Evolutionary conservation across 345 rosid species (phyloP).

Genomic region (Eucalyptus erythrocorys): DNA sequence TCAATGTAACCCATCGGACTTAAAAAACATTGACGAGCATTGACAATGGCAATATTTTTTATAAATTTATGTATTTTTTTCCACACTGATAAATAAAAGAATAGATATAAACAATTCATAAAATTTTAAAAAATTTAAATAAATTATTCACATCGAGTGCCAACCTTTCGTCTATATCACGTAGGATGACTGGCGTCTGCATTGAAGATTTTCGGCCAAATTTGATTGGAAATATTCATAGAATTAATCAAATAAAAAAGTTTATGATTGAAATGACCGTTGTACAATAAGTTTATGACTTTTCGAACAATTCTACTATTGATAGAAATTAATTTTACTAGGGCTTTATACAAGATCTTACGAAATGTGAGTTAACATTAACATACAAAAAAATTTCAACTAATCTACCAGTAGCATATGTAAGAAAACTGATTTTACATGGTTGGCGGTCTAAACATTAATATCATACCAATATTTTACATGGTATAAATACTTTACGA

Average conservation of each 20-base stretch:
- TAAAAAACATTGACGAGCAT: rapidly evolving
- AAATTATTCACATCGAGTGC: rapidly evolving
- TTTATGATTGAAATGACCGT: background rate
- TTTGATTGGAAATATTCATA: too few relatives aligned
- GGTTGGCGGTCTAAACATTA: background rate
- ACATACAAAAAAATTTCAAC: background rate
- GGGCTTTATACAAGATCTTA: background rate
- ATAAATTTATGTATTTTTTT: too few relatives aligned
- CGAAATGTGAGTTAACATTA: background rate
- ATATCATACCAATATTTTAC: background rate
- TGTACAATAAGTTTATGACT: rapidly evolving
- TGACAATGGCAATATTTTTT: rapidly evolving
- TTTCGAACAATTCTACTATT: too few relatives aligned
- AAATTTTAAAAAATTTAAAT: too few relatives aligned
- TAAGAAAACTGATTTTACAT: background rate
- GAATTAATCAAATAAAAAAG: too few relatives aligned
- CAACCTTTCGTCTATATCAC: rapidly evolving
- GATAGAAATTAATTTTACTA: background rate
- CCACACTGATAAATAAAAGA: too few relatives aligned
- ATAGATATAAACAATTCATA: background rate
- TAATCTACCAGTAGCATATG: background rate
- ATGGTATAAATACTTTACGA: background rate
- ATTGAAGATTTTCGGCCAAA: rapidly evolving
- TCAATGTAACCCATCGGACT: too few relatives aligned
- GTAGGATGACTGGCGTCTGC: rapidly evolving